These are phyloP conservation scores for Boechera stricta DNA, from an alignment of 345 rosid species.

Conservation along the genomic window DNA sequence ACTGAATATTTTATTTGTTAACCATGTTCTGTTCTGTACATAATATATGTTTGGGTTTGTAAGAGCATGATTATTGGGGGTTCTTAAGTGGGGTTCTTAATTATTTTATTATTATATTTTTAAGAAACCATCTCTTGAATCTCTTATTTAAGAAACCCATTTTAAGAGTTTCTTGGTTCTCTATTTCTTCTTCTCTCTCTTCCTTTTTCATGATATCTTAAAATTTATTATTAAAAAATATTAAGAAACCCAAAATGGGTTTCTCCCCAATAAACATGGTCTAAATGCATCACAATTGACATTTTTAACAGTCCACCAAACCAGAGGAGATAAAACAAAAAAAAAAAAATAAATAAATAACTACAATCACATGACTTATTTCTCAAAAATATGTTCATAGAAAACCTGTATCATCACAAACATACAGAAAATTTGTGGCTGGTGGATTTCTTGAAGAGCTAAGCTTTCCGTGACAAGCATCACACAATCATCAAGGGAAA, in stretches of 20 bases:
- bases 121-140: too few species aligned
- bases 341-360: neutral
- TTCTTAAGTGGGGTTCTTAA: too few species aligned
- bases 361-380: neutral
- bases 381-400: constrained; percentile 2
- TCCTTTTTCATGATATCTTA: too few species aligned
- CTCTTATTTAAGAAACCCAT: too few species aligned
- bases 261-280: too few species aligned
- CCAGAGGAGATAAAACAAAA: neutral
- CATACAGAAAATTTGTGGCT: constrained; percentile 68
- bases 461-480: constrained; percentile 7
- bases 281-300: constrained; percentile 13
- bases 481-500: neutral
- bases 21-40: constrained; percentile 1
- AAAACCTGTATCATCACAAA: constrained; percentile 14
- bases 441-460: neutral
- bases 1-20: neutral
- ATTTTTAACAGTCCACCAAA: constrained; percentile 42
- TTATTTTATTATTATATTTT: too few species aligned
- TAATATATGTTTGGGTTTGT: neutral
- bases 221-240: too few species aligned
- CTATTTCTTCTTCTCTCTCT: too few species aligned
- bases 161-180: too few species aligned
- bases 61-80: too few species aligned
- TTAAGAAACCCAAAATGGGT: too few species aligned